Conservation (phyloP, 495 filamentous ascomycete genomes). For the Daldinia bambusicola region DNA sequence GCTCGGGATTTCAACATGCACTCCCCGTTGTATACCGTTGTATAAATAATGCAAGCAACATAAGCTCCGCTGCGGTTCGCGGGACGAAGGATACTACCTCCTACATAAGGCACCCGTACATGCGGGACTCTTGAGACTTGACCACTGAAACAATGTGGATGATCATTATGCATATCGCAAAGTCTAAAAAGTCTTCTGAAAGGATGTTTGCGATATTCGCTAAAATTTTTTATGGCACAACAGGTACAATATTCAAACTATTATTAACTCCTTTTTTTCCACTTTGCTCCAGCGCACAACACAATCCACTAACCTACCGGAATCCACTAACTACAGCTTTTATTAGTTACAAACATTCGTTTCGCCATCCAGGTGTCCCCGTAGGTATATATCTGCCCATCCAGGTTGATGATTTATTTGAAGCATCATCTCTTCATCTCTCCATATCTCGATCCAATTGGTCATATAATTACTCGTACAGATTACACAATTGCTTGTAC, state of each 20-base stretch:
- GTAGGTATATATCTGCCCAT: background rate
- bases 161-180: constrained; percentile 21
- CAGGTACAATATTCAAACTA: background rate
- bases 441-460: background rate
- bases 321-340: background rate
- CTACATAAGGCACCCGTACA: constrained; percentile 36
- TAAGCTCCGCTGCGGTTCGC: constrained; percentile 44
- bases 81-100: constrained; percentile 39
- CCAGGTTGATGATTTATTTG: background rate
- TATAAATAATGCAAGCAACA: constrained; percentile 44
- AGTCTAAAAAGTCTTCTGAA: constrained; percentile 24
- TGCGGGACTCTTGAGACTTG: constrained; percentile 12
- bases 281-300: background rate
- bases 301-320: background rate
- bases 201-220: constrained; percentile 20
- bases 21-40: constrained; percentile 23
- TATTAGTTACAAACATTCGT: constrained; percentile 9
- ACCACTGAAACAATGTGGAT: background rate
- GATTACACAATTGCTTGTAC: constrained; percentile 14
- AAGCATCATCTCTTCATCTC: constrained; percentile 3
- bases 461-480: background rate
- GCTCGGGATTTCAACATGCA: constrained; percentile 41
- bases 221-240: background rate
- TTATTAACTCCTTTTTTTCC: constrained; percentile 11
- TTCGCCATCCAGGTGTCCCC: constrained; percentile 34